Evolutionary conservation across 805 yeast species (phyloP), one percentile per base, ranked within the genome.

Genomic region (Kluyveromyces dobzhanskii): DNA sequence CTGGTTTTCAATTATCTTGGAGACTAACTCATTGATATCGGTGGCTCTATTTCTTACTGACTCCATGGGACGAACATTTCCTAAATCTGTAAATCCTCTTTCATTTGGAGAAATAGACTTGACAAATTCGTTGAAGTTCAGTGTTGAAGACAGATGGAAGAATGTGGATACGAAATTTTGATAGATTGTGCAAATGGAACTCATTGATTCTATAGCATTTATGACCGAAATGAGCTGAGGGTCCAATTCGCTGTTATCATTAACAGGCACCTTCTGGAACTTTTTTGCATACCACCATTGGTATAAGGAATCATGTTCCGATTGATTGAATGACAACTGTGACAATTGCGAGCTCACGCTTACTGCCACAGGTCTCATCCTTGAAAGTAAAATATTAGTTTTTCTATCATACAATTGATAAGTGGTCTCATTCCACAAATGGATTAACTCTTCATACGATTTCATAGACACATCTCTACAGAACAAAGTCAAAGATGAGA

Each of bases 391-490:
- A 13, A 34, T 32, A 11, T 17, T 18, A 11, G 34, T 19, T 36
- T 48, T 46, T 19, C 47, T 50, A 32, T 65, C 59, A 48, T 69
- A 73, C 24, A 61, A 53, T 6, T 47, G 45, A 19, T 55, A 54
- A 13, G 66, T 59, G 3, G 45, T 46, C 7, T 49, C 42, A 44
- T 65, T 67, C 64, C 75, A 75, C n/a, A 46, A 42, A 4, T 53
- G 58, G 19, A 75, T 43, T 13, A 79, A 54, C 1, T 60, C 59
- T 28, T 56, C 43, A 54, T 71, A 83, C 4, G 72, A 69, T 2
- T 57, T 58, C 0, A 61, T 57, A 2, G 82, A 74, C 3, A 75
- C 63, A 36, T 75, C 76, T 45, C 78, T 82, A 17, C 80, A 68
- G 50, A 80, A 80, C 1, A 77, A 60, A 1, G 73, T 57, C 18